phyloP scores from a whole-genome alignment of 1,284 basidiomycete species.

The Rhodotorula glutinis region DNA sequence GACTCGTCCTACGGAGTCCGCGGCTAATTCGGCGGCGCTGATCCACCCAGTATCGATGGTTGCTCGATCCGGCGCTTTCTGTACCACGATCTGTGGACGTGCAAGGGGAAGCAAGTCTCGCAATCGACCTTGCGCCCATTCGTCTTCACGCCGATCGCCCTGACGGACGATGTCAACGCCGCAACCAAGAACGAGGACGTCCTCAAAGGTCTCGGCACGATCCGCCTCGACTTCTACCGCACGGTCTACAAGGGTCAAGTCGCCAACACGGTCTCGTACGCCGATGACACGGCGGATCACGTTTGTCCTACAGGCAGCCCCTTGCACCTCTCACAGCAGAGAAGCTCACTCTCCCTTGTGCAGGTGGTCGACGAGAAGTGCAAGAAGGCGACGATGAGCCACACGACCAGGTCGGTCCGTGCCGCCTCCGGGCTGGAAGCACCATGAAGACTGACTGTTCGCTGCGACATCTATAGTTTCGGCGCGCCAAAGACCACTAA shows the following conservation, averaged over 20 bases:
- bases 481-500: not conserved
- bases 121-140: conserved; percentile 2
- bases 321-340: no score
- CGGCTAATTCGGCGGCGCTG: no score
- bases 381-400: conserved; percentile 10
- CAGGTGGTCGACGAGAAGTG: conserved; percentile 6
- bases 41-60: no score
- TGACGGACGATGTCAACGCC: conserved; percentile 25
- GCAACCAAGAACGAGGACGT: conserved; percentile 16
- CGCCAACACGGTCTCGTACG: not conserved
- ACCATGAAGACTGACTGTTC: not conserved
- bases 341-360: not conserved
- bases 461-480: not conserved
- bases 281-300: not conserved
- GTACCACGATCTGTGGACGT: not conserved
- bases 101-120: not conserved
- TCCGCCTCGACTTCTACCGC: conserved; percentile 4
- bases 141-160: conserved; percentile 14
- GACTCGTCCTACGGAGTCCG: no score
- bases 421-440: no score
- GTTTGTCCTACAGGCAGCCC: not conserved
- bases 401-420: not conserved
- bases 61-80: not conserved
- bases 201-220: conserved; percentile 25
- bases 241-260: not conserved